Evolutionary conservation across 2,329 filamentous ascomycete species (phyloP), one percentile per base, ranked within the genome.

Genomic region (Beauveria medogensis): DNA sequence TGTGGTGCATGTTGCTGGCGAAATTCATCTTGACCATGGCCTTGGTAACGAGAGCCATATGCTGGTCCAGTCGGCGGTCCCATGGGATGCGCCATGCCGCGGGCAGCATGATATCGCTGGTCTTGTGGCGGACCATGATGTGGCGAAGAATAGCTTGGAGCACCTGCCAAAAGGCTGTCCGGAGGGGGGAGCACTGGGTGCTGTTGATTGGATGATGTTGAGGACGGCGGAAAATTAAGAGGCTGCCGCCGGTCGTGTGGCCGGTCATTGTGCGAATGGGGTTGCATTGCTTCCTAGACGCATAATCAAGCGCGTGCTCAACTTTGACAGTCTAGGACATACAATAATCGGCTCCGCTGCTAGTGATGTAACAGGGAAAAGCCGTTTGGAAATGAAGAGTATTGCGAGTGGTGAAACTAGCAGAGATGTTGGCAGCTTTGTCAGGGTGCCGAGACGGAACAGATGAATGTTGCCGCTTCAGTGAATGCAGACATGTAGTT

Each of bases 161-260:
- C 53, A 54, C 64, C 67, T 16, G 64, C 63, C 48, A 68, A 60
- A 41, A 71, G 59, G 47, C 63, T 64, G 22, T 66, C 63, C 3
- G 69, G 67, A 40, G 70, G 65, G 54, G 70, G 71, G 6, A 69
- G 62, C 54, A 66, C 68, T 26, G 66, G 58, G 37, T 63, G 55
- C 52, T 73, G 68, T 70, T 71, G 53, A 67, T 64, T 44, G 63
- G 67, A 30, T 28, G 51, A 20, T 24, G 51, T 41, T 26, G 44
- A 24, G 37, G 58, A 26, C 28, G 44, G 24, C 24, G 24, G 28
- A 10, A 60, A 46, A 43, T 34, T 41, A 20, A 43, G 51, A 50
- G 28, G 43, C 44, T 55, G 41, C n/a, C 43, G 28, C 50, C 50
- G 58, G 43, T 60, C 58, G 30, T 60, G 41, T 41, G 51, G 43